Evolutionary conservation across 192 early-diverging fungal species (phyloP).

Genomic region (Powellomyces hirtus): DNA sequence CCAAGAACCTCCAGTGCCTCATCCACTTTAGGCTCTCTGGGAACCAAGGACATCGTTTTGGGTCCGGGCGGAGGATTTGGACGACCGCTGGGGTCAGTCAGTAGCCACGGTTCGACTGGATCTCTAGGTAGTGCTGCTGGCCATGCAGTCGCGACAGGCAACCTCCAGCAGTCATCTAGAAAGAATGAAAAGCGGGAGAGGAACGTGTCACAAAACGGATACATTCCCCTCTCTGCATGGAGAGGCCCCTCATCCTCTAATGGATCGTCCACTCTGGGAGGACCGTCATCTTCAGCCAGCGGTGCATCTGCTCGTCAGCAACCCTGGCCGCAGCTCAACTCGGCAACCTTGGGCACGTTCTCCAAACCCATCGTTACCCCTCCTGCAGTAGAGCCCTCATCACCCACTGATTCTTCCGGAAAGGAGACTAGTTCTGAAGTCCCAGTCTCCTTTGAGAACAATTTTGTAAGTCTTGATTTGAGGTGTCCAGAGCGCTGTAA

Average conservation of each 20-base stretch:
- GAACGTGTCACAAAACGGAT: slow-evolving; percentile 8
- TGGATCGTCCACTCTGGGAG: not conserved
- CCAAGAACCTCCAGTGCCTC: slow-evolving; percentile 10
- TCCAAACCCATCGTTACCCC: slow-evolving; percentile 1
- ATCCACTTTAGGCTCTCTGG: not conserved
- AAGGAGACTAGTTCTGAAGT: not conserved
- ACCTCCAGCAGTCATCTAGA: no score
- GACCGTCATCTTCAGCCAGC: not conserved
- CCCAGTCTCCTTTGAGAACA: slow-evolving; percentile 14
- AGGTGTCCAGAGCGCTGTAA: no score
- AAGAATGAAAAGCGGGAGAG: slow-evolving; percentile 1
- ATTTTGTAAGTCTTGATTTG: slow-evolving; percentile 12
- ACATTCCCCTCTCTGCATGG: slow-evolving; percentile 8
- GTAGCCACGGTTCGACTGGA: not conserved
- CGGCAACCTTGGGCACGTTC: slow-evolving; percentile 20
- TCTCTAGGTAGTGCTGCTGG: not conserved
- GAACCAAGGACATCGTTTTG: slow-evolving; percentile 24
- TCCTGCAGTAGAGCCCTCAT: not conserved
- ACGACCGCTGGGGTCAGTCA: not conserved
- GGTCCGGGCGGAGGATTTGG: slow-evolving; percentile 23
- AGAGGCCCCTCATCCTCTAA: not conserved
- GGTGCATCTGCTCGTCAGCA: slow-evolving; percentile 9
- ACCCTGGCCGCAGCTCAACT: slow-evolving; percentile 32
- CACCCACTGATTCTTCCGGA: not conserved
- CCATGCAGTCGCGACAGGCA: not conserved